Base-by-base conservation (phyloP, 164 flowering plant species). In the Warburgia ugandensis region DNA sequence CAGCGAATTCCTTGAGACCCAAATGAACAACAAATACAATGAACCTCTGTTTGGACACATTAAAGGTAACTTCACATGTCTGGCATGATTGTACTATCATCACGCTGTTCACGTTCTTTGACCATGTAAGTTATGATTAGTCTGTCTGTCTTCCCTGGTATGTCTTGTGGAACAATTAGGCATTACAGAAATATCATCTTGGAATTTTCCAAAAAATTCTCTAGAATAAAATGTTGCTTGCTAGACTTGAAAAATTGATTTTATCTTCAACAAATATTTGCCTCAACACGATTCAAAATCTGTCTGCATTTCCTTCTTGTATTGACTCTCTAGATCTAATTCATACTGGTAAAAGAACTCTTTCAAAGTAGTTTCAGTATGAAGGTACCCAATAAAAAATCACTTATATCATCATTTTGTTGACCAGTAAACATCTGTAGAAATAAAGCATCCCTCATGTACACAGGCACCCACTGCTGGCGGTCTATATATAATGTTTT, bases 21-120 rank as follows among this genome's bases (percentile, higher is more conserved):
- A 32, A 49, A 49, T 28, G 14, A 30, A 4, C 32, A 7, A 19
- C 53, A 49, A 22, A 21, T 49, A 31, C 53, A 49, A 9, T 12
- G 3, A 31, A 33, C 20, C 17, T 20, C 8, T 4, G 5, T 7
- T 49, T 20, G 12, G 37, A 14, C 7, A 23, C 35, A 49, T 49
- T 19, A 26, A 30, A 49, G 3, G 25, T 49, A 31, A 49, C 53
- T 27, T 30, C 5, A 47, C 7, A 28, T 47, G 14, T 22, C 10
- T 30, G 19, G n/a, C n/a, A n/a, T n/a, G n/a, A n/a, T n/a, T n/a
- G n/a, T n/a, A n/a, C n/a, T n/a, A n/a, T n/a, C n/a, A n/a, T n/a
- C n/a, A n/a, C n/a, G 3, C 2, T 47, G 6, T 14, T 29, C 50
- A 28, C 13, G 29, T 26, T 28, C 17, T 28, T 31, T 1, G 9